Evolutionary conservation across 78 protist genomes (phyloP).

Genomic region (Guillardia theta): DNA sequence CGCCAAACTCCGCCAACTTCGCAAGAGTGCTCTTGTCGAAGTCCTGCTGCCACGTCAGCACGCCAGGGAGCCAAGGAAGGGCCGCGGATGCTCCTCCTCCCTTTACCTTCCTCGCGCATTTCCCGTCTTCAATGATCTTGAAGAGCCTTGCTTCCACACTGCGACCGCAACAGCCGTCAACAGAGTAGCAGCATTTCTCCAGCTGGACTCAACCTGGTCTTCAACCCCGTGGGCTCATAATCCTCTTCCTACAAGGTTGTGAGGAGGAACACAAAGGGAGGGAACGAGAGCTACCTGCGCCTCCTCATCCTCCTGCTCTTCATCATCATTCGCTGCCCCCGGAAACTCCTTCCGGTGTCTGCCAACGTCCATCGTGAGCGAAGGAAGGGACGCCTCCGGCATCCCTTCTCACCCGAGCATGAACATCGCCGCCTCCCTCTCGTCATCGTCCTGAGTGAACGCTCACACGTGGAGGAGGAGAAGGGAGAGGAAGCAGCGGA

Average conservation of each 20-base stretch:
- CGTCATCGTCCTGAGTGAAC: constrained; percentile 84
- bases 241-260: not conserved
- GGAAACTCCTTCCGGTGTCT: not conserved
- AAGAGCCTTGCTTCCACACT: too few species aligned
- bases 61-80: too few species aligned
- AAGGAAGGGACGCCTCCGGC: too few species aligned
- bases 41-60: too few species aligned
- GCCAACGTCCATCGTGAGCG: too few species aligned
- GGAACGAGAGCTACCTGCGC: not conserved
- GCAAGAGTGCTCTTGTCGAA: not conserved
- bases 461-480: not conserved
- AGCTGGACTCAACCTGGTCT: too few species aligned
- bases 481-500: not conserved
- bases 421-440: constrained; percentile 50
- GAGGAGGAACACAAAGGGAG: not conserved
- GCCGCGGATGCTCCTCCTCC: too few species aligned
- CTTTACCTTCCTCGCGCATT: too few species aligned
- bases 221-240: too few species aligned
- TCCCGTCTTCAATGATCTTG: too few species aligned
- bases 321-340: constrained; percentile 12
- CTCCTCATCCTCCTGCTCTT: constrained; percentile 4
- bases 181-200: too few species aligned
- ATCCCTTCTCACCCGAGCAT: constrained; percentile 30
- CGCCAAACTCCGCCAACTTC: not conserved
- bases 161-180: too few species aligned